Conservation (phyloP, 2,329 filamentous ascomycete genomes). For the Cyclaneusma minus region DNA sequence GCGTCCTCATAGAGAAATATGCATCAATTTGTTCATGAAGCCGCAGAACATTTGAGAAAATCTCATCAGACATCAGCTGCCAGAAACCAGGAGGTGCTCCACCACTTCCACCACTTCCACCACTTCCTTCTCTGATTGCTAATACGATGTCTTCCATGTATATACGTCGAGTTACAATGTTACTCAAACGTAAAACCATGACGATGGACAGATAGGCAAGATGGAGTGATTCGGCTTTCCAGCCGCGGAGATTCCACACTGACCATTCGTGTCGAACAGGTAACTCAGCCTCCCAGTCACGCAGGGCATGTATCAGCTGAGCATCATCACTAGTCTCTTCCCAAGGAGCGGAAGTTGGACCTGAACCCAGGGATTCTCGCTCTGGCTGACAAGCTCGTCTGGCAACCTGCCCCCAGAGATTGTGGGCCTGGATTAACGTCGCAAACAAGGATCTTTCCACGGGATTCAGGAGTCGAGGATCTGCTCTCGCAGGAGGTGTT, state of each 20-base stretch:
- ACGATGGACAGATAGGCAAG: conserved; percentile 21
- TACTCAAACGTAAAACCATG: conserved; percentile 21
- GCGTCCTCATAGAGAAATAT: conserved; percentile 15
- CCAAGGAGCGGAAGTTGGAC: conserved; percentile 11
- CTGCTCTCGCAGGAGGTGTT: conserved; percentile 15
- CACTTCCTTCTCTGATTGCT: conserved; percentile 1
- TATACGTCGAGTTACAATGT: conserved; percentile 21
- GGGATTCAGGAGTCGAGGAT: conserved; percentile 13
- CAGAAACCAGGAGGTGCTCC: conserved; percentile 14
- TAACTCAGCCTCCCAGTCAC: conserved; percentile 16
- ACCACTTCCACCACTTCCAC: too few relatives aligned
- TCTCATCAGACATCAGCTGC: conserved; percentile 15
- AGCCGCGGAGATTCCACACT: conserved; percentile 22
- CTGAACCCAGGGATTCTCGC: conserved; percentile 5
- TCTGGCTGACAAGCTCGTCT: conserved; percentile 13
- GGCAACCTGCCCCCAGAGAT: conserved; percentile 22
- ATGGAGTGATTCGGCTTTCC: conserved; percentile 19
- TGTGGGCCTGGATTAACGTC: conserved; percentile 21
- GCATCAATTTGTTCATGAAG: conserved; percentile 22
- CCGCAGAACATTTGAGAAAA: conserved; percentile 21
- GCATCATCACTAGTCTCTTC: conserved; percentile 14
- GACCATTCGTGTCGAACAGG: conserved; percentile 20
- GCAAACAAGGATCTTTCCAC: conserved; percentile 21
- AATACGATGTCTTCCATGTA: conserved; percentile 14
- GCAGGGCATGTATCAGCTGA: conserved; percentile 9